Evolutionary conservation across 2,329 filamentous ascomycete genomes (phyloP).

Genomic region (Uncinocarpus reesii): DNA sequence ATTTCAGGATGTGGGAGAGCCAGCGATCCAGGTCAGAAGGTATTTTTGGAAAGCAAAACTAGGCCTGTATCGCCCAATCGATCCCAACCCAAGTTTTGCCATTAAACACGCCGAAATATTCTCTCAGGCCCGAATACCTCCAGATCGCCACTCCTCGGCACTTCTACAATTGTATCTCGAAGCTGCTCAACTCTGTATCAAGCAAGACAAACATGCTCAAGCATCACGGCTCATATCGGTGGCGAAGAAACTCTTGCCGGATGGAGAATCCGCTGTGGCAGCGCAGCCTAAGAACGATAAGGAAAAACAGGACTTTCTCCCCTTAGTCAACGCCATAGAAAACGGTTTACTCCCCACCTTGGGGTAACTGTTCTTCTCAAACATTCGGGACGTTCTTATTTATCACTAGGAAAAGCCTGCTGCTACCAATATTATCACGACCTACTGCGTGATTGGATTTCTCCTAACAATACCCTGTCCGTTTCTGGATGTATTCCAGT

Average conservation of each 20-base stretch:
- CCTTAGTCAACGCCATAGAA: background rate
- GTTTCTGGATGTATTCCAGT: too few relatives aligned
- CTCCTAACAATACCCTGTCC: too few relatives aligned
- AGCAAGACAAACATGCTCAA: slow-evolving; percentile 24
- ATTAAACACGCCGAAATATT: slow-evolving; percentile 22
- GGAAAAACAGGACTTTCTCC: background rate
- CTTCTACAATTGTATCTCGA: slow-evolving; percentile 30
- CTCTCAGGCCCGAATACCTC: slow-evolving; percentile 19
- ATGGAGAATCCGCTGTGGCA: slow-evolving; percentile 11
- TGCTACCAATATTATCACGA: too few relatives aligned
- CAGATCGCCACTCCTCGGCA: slow-evolving; percentile 20
- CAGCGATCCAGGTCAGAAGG: background rate
- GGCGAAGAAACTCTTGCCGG: slow-evolving; percentile 26
- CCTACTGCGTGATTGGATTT: too few relatives aligned
- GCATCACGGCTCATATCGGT: slow-evolving; percentile 25
- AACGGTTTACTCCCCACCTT: slow-evolving; percentile 2
- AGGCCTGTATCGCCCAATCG: slow-evolving; percentile 31
- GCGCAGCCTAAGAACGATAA: background rate
- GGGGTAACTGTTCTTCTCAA: background rate
- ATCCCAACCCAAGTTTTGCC: slow-evolving; percentile 26
- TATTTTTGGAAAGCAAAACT: slow-evolving; percentile 24
- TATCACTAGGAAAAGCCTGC: too few relatives aligned
- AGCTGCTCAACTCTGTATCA: slow-evolving; percentile 30
- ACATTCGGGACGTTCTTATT: background rate
- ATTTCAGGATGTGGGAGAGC: background rate